Evolutionary conservation across 2,329 filamentous ascomycete genomes (phyloP).

Genomic region (Beauveria scarabaeidicola): DNA sequence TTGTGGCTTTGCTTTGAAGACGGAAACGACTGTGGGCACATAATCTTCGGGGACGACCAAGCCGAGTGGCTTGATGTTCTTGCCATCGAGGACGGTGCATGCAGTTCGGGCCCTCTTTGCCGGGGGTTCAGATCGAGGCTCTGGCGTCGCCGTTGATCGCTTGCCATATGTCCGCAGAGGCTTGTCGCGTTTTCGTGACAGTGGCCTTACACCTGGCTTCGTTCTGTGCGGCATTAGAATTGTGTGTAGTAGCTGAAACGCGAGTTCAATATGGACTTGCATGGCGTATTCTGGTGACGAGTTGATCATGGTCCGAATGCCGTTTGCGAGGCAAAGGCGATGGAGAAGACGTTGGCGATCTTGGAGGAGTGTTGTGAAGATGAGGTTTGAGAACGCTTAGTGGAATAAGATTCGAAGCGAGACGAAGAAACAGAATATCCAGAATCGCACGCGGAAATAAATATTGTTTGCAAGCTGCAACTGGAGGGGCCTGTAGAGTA

Average conservation of each 20-base stretch:
- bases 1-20: neutral
- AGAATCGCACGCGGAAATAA: neutral
- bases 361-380: neutral
- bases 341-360: neutral
- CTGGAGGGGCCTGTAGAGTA: neutral
- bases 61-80: conserved; percentile 3
- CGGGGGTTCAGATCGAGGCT: conserved; percentile 18
- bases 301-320: conserved; percentile 15
- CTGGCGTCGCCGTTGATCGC: conserved; percentile 19
- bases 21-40: neutral
- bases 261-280: conserved; percentile 11
- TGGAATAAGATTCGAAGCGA: neutral
- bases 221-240: conserved; percentile 21
- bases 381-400: neutral
- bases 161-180: conserved; percentile 34
- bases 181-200: conserved; percentile 23
- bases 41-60: neutral
- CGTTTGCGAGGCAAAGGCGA: neutral
- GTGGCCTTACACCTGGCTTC: conserved; percentile 19
- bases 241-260: neutral
- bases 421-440: neutral
- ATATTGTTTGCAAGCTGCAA: neutral
- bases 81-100: neutral
- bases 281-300: conserved; percentile 24
- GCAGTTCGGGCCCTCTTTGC: conserved; percentile 19